Base-by-base conservation (phyloP, 2,329 filamentous ascomycete species). In the Chrysosporium queenslandicum region DNA sequence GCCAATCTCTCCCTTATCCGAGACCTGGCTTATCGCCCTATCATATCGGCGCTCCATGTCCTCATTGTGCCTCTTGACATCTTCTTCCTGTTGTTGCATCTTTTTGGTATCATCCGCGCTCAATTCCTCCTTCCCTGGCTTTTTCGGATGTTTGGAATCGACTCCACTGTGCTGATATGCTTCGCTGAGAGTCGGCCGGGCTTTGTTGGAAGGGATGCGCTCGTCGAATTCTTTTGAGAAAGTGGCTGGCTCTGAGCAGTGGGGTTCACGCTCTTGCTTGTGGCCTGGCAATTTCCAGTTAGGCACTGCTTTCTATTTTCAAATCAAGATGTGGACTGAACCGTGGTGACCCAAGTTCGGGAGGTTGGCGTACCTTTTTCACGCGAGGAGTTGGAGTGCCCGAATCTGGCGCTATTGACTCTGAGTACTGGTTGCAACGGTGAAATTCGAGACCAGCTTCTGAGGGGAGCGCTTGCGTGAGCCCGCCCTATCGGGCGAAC, bases 21-120 rank as follows among this genome's bases (percentile, higher is more conserved):
- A 52, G 23, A 57, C 42, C 43, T 58, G 56, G 27, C 9, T 52
- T 14, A 29, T 51, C 6, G 55, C 53, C 47, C 53, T 52, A 40
- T 53, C 55, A 46, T 59, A 54, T 32, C 57, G 55, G 9, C 36
- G 36, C 23, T 57, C 55, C 14, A 59, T 46, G 16, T 59, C 57
- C 30, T 56, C 49, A 46, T 59, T 59, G 50, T 59, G 57, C n/a
- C 42, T 54, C 21, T 47, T 42, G 3, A 59, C 55, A n/a, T 55
- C 53, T 16, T 53, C 45, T 37, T 56, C 46, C 21, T 40, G 9
- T 14, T 53, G 23, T 11, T 57, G 25, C 21, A 42, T 12, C 37
- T 51, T 54, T 14, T 46, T 45, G 6, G 25, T 16, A 18, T 57
- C 55, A 6, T 59, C 57, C 2, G 50, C 51, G 16, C 41, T 52